These are phyloP conservation scores for Sarocladium strictum DNA, from an alignment of 2,329 filamentous ascomycete genomes.

Conservation along the genomic window DNA sequence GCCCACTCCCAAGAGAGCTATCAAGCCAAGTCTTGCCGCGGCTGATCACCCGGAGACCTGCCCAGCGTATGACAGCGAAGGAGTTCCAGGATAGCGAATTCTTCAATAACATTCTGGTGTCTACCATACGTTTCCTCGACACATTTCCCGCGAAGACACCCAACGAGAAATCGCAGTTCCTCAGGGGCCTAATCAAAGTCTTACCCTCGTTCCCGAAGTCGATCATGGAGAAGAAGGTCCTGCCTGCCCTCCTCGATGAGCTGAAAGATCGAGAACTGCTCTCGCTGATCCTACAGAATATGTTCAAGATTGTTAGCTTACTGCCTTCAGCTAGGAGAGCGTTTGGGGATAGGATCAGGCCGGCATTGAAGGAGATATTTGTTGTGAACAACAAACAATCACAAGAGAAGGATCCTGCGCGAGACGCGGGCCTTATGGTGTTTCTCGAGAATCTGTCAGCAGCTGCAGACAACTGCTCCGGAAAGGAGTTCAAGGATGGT, in stretches of 20 bases:
- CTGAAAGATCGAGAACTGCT: conserved; percentile 87
- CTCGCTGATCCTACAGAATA: conserved; percentile 78
- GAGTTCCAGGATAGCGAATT: conserved; percentile 95
- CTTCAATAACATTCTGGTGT: conserved; percentile 95
- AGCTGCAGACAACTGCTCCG: conserved; percentile 74
- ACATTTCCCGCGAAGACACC: conserved; percentile 85
- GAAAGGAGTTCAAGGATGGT: conserved; percentile 94
- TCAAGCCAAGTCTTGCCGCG: conserved; percentile 70
- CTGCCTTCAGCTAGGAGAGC: conserved; percentile 71
- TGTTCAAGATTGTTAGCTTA: conserved; percentile 81
- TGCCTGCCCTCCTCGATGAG: conserved; percentile 85
- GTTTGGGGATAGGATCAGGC: conserved; percentile 83
- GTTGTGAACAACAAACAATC: conserved; percentile 53
- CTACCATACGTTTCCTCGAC: conserved; percentile 92
- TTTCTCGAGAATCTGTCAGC: conserved; percentile 76
- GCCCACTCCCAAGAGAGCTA: conserved; percentile 74
- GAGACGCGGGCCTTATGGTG: conserved; percentile 88
- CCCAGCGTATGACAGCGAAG: conserved; percentile 77
- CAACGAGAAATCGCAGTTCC: conserved; percentile 84
- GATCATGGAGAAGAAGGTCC: conserved; percentile 89
- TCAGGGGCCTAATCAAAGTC: conserved; percentile 82
- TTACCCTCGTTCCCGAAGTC: conserved; percentile 88
- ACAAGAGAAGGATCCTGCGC: conserved; percentile 71
- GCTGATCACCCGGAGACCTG: conserved; percentile 80
- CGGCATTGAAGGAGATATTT: conserved; percentile 78